Base-by-base conservation (phyloP, 768 basidiomycete genomes). In the Mycena filopes region DNA sequence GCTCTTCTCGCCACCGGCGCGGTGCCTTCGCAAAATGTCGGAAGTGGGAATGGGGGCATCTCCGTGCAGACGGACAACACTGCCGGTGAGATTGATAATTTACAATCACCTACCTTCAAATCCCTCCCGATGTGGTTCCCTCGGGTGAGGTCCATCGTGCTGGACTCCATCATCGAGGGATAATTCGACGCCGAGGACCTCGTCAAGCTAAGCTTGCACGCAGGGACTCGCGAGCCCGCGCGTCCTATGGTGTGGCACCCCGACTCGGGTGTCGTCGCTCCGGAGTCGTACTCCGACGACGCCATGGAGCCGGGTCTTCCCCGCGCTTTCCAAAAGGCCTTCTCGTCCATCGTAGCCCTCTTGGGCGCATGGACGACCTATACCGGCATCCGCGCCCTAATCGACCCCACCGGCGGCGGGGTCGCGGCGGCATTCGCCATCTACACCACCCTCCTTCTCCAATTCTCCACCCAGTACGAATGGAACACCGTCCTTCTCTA, bases 391-490 rank as follows among this genome's bases (percentile, higher is more conserved):
- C 38, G 48, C 23, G 36, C 48, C 0, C 58, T 59, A 10, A 40
- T 33, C 38, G 58, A 59, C 38, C 46, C 58, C 58, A 59, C 58
- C 10, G 21, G 29, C 9, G 48, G 58, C 21, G 48, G 53, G 23
- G 40, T 55, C 5, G 53, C 53, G 2, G 53, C 53, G 6, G 53
- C 53, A 7, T 55, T 55, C 20, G 2, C 53, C 21, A 55, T 55
- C 36, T 55, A 55, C 40, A 55, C 53, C 18, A 11, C 25, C 23
- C 53, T 15, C 25, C 25, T 55, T 13, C 36, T 55, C 15, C 38
- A 42, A 6, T 41, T 55, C 38, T 40, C 57, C 16, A 59, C 47
- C 3, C 47, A 59, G 57, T 59, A 59, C 47, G 47, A 59, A 25
- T 59, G 57, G 57, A 40, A n/a, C 3, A 29, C 38, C 5, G 58